phyloP scores from a whole-genome alignment of 441 rosid species.

The Breynia disticha region DNA sequence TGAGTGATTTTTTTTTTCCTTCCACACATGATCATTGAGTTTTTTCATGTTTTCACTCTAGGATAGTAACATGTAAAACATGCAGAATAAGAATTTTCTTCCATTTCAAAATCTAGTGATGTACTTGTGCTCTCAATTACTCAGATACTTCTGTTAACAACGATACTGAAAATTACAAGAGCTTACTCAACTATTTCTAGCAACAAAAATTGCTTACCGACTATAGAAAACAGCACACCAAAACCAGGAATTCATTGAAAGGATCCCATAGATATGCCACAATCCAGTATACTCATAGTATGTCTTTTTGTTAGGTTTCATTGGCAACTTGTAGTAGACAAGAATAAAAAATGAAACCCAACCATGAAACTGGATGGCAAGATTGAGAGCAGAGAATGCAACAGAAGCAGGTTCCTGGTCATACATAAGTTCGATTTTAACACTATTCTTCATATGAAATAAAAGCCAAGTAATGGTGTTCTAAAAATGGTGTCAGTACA shows the following conservation, averaged over 20 bases:
- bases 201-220: slow-evolving; percentile 35
- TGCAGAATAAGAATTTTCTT: too few species aligned
- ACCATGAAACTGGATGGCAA: slow-evolving; percentile 79
- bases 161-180: too few species aligned
- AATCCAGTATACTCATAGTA: slow-evolving; percentile 69
- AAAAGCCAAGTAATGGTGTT: neutral
- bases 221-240: slow-evolving; percentile 87
- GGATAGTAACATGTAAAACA: too few species aligned
- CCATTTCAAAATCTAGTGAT: too few species aligned
- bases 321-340: slow-evolving; percentile 61
- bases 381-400: slow-evolving; percentile 68
- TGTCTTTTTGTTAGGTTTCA: slow-evolving; percentile 46
- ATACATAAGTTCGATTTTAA: slow-evolving; percentile 6
- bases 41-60: too few species aligned
- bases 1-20: too few species aligned
- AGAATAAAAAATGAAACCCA: slow-evolving; percentile 87
- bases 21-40: too few species aligned
- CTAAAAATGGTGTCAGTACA: too few species aligned
- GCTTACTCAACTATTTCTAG: too few species aligned
- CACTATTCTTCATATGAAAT: slow-evolving; percentile 3
- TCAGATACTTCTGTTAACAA: too few species aligned
- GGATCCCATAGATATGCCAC: slow-evolving; percentile 65
- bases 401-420: slow-evolving; percentile 84
- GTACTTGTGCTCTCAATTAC: too few species aligned
- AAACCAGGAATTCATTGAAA: slow-evolving; percentile 82